These are phyloP conservation scores for Lasiosphaeris hirsuta DNA, from an alignment of 495 filamentous ascomycete species.

Conservation along the genomic window DNA sequence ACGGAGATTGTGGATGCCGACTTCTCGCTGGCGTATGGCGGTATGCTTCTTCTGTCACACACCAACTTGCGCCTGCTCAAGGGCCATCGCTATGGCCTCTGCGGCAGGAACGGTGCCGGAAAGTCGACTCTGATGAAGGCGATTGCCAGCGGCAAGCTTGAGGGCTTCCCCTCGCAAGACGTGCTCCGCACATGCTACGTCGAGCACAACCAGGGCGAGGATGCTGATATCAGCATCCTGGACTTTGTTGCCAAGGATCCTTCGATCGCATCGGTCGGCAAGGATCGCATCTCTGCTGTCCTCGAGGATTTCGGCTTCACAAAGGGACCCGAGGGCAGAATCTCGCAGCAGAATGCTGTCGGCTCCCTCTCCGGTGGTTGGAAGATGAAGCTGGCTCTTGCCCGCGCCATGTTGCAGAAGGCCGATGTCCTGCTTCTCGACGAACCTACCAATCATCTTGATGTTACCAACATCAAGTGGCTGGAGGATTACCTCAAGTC, in stretches of 20 bases:
- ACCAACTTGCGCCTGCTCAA: constrained; percentile 92
- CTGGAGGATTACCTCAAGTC: constrained; percentile 90
- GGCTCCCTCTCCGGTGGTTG: constrained; percentile 97
- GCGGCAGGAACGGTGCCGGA: constrained; percentile 92
- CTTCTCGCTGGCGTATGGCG: constrained; percentile 96
- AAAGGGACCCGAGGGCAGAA: constrained; percentile 79
- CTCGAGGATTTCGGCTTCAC: constrained; percentile 92
- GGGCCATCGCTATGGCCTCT: constrained; percentile 95
- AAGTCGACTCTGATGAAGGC: constrained; percentile 98
- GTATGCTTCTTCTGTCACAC: constrained; percentile 95
- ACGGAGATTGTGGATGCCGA: constrained; percentile 96
- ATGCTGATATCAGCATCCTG: constrained; percentile 90
- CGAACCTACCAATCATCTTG: constrained; percentile 98
- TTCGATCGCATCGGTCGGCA: constrained; percentile 66
- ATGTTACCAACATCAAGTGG: constrained; percentile 96
- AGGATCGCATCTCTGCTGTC: constrained; percentile 76
- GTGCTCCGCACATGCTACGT: constrained; percentile 95
- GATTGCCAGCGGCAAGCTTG: constrained; percentile 91
- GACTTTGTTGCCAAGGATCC: constrained; percentile 88
- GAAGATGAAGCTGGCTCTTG: constrained; percentile 99
- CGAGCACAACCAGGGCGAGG: constrained; percentile 97
- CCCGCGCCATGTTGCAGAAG: constrained; percentile 92
- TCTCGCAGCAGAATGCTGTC: constrained; percentile 65
- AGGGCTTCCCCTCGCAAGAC: constrained; percentile 91
- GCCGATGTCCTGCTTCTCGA: constrained; percentile 94